Conservation (phyloP, 345 rosid genomes). For the Mangifera indica region DNA sequence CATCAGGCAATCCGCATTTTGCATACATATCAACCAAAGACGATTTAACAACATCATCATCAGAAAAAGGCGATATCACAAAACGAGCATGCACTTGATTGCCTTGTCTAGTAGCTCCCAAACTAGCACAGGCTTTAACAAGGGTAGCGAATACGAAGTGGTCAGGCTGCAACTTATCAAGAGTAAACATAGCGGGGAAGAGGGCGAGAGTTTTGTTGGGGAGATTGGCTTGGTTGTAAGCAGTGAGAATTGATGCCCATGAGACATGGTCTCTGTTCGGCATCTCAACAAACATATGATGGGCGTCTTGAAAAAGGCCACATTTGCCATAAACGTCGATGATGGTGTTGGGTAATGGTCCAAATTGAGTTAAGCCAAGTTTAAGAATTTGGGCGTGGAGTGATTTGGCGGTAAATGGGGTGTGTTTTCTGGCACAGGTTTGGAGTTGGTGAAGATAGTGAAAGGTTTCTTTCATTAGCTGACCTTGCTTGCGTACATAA, state of each 20-base stretch:
- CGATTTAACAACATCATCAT: conserved; percentile 68
- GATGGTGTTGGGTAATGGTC: conserved; percentile 46
- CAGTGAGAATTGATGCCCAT: conserved; percentile 72
- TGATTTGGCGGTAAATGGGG: conserved; percentile 28
- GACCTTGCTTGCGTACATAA: too few relatives aligned
- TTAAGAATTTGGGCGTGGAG: conserved; percentile 58
- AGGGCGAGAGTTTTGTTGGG: conserved; percentile 48
- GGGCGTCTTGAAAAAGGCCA: conserved; percentile 40
- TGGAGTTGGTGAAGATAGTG: conserved; percentile 46
- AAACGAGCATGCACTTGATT: conserved; percentile 63
- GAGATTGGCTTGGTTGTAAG: conserved; percentile 50
- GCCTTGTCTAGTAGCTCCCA: conserved; percentile 49
- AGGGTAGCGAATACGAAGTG: conserved; percentile 63
- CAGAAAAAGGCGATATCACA: conserved; percentile 40
- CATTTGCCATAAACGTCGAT: conserved; percentile 54
- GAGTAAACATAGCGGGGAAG: conserved; percentile 37
- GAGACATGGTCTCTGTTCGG: conserved; percentile 55
- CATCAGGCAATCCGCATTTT: conserved; percentile 47
- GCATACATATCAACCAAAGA: conserved; percentile 78
- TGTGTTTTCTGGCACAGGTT: conserved; percentile 37
- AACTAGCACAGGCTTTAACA: conserved; percentile 59
- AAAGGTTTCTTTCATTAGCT: conserved; percentile 41
- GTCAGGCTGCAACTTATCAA: conserved; percentile 49
- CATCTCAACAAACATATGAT: conserved; percentile 59
- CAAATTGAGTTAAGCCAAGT: conserved; percentile 35